Percentiles rank a stretch among this genome's conserved stretches.
phyloP scores from a whole-genome alignment of 2,329 filamentous ascomycete genomes.

The Aspergillus hiratsukae region DNA sequence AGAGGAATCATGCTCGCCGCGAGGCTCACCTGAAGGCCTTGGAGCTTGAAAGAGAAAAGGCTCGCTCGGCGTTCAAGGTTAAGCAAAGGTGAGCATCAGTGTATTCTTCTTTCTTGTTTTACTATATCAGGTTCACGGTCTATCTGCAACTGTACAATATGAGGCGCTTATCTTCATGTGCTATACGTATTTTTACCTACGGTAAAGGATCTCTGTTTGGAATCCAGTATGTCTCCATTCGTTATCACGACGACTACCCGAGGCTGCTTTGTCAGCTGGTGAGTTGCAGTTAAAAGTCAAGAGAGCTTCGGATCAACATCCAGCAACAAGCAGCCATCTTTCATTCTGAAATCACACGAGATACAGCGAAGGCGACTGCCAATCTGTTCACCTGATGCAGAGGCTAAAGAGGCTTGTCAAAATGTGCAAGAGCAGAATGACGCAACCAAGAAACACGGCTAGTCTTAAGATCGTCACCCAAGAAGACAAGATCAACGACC shows the following conservation, averaged over 20 bases:
- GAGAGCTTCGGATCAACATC: background rate
- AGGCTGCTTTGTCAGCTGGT: background rate
- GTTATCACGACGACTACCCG: background rate
- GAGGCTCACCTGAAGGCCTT: constrained; percentile 22
- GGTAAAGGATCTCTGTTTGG: background rate
- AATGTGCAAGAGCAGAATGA: background rate
- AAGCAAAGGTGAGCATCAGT: constrained; percentile 9
- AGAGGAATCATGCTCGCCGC: constrained; percentile 32
- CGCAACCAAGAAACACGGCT: background rate
- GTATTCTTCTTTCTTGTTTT: background rate
- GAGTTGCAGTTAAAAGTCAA: background rate
- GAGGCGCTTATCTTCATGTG: constrained; percentile 5
- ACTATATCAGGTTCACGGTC: background rate
- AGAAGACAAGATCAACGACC: background rate
- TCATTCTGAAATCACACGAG: background rate
- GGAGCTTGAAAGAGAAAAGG: constrained; percentile 22
- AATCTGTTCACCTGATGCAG: too few species aligned
- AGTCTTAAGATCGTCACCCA: background rate
- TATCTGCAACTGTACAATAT: constrained; percentile 13
- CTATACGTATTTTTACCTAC: background rate
- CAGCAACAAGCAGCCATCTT: background rate
- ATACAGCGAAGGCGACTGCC: background rate
- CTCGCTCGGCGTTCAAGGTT: constrained; percentile 12
- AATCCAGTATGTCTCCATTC: constrained; percentile 1
- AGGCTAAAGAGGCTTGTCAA: background rate